Base-by-base conservation (phyloP, 148 eudicot species). In the Polygonum maritimum region DNA sequence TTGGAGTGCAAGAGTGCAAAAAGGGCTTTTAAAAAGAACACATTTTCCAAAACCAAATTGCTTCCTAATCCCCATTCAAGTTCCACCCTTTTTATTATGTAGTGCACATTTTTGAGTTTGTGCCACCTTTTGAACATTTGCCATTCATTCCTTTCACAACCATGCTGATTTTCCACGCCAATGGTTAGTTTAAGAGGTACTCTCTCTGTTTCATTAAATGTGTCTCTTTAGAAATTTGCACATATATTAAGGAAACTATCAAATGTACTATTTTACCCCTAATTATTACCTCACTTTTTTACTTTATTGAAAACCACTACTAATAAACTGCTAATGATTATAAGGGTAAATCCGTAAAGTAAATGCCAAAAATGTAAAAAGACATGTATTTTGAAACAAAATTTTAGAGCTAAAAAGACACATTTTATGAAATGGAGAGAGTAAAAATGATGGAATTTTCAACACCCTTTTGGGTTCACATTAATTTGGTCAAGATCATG, bases 1-100 rank as follows among this genome's bases (percentile, higher is more conserved):
- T 60, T 60, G 69, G 69, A 60, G 69, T 60, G 69, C 69, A 60
- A 60, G 69, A 9, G 69, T 60, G 69, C 69, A 60, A 31, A 60
- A 60, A 60, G 69, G 38, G 38, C 6, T 60, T 60, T 60, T 60
- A 60, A 11, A 60, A 60, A 60, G 38, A 26, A 60, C 69, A 60
- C 69, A 60, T 60, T 60, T 60, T 60, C 65, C 65, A 57, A 57
- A 57, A 57, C 65, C 33, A 57, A 57, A 22, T 4, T 54, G 58
- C 58, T 54, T 54, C 58, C 21, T 54, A 54, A 54, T 54, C 58
- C 26, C 58, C 58, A 54, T 54, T 57, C 21, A 26, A 26, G 31
- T 1, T 26, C 31, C 31, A 2, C 22, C 33, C 65, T 51, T 57
- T 57, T 21, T n/a, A 57, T 57, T 57, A 21, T 22, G 22, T 22